These are phyloP conservation scores for Hirsutella thompsonii DNA, from an alignment of 2,329 filamentous ascomycete genomes.

Conservation along the genomic window DNA sequence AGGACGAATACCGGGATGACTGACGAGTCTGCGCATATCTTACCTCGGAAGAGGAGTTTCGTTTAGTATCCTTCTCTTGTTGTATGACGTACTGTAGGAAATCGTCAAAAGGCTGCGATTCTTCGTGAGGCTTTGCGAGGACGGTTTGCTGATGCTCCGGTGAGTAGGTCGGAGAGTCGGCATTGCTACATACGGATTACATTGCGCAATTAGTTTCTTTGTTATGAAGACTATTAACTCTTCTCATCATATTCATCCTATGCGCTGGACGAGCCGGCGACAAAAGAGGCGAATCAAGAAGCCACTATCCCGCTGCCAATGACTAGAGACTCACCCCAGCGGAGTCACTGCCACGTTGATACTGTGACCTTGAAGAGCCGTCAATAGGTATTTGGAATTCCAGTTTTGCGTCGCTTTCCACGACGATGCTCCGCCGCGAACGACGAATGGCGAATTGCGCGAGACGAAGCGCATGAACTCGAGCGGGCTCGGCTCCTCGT, in stretches of 20 bases:
- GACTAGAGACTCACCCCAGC: constrained; percentile 40
- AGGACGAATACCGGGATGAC: constrained; percentile 9
- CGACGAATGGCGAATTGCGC: constrained; percentile 61
- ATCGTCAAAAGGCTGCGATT: constrained; percentile 44
- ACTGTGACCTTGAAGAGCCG: constrained; percentile 36
- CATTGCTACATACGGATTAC: constrained; percentile 15
- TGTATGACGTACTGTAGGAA: constrained; percentile 49
- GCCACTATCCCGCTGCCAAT: too few relatives aligned
- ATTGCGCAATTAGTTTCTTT: too few relatives aligned
- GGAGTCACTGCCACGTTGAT: constrained; percentile 75
- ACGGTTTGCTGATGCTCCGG: constrained; percentile 19
- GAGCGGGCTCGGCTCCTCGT: constrained; percentile 55
- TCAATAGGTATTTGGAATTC: constrained; percentile 46
- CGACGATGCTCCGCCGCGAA: constrained; percentile 45
- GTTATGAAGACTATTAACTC: too few relatives aligned
- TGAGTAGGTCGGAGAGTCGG: constrained; percentile 20
- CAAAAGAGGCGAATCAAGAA: too few relatives aligned
- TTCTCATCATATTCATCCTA: too few relatives aligned
- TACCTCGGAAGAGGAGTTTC: constrained; percentile 29
- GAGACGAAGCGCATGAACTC: constrained; percentile 72
- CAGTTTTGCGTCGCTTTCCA: constrained; percentile 55
- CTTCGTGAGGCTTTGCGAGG: constrained; percentile 64
- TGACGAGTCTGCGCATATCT: constrained; percentile 65
- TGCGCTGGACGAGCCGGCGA: too few relatives aligned
- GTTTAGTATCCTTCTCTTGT: constrained; percentile 35